Conservation (phyloP, 306 rosid genomes). For the Aeschynomene evenia region DNA sequence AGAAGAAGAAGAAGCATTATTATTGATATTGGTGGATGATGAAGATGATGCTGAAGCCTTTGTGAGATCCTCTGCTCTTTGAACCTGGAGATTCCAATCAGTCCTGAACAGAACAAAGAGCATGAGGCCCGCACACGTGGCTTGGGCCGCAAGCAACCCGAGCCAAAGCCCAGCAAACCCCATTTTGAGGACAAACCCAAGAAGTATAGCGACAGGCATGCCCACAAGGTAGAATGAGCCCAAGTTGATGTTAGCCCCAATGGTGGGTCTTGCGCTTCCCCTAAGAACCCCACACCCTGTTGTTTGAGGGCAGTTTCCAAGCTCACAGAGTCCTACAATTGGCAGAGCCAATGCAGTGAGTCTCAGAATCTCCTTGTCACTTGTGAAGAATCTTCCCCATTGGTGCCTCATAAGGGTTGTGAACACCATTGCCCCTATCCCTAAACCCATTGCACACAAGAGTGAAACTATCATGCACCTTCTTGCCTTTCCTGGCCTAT, state of each 20-base stretch:
- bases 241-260: constrained; percentile 87
- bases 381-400: constrained; percentile 84
- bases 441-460: constrained; percentile 51
- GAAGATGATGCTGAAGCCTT: not conserved
- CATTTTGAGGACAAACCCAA: constrained; percentile 60
- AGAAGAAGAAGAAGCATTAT: too few species aligned
- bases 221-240: constrained; percentile 90
- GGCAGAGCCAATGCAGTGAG: constrained; percentile 85
- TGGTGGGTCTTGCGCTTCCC: constrained; percentile 80
- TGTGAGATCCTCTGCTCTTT: constrained; percentile 67
- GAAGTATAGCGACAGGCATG: constrained; percentile 72
- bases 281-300: constrained; percentile 88
- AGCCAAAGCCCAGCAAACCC: constrained; percentile 92
- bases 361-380: constrained; percentile 53
- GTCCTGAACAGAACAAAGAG: constrained; percentile 66
- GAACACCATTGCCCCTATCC: constrained; percentile 67
- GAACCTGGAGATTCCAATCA: constrained; percentile 66
- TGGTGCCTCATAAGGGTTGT: constrained; percentile 66
- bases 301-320: constrained; percentile 95
- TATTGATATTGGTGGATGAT: not conserved
- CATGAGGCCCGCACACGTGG: constrained; percentile 74
- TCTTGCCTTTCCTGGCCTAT: constrained; percentile 71
- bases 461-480: constrained; percentile 72
- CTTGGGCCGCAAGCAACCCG: constrained; percentile 98
- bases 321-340: constrained; percentile 81